phyloP scores from a whole-genome alignment of 2,329 filamentous ascomycete species.

The Alternaria viburni region DNA sequence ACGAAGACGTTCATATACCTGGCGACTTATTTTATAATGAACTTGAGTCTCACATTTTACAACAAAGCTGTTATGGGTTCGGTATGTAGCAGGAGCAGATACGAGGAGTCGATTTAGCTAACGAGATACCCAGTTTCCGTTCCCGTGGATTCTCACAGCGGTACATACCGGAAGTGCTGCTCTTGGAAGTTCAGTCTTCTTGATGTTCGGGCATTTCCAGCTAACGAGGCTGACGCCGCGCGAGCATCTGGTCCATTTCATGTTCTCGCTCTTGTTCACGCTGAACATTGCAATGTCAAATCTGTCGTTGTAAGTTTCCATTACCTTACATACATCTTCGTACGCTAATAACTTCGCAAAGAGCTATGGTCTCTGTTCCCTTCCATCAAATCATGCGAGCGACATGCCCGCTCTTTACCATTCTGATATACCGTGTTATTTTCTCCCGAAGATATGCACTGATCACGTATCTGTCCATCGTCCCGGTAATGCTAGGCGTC shows the following conservation, averaged over 20 bases:
- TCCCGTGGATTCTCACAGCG: constrained; percentile 2
- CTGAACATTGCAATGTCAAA: constrained; percentile 5
- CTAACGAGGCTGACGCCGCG: not conserved
- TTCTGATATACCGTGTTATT: not conserved
- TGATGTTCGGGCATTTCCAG: not conserved
- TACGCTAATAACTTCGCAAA: not conserved
- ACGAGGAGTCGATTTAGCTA: not conserved
- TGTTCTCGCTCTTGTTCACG: constrained; percentile 4
- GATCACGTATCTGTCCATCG: constrained; percentile 3
- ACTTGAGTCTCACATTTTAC: constrained; percentile 3
- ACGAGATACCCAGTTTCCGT: not conserved
- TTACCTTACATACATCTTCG: not conserved
- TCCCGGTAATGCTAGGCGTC: constrained; percentile 3
- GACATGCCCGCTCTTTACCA: constrained; percentile 4
- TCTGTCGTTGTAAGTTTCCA: not conserved
- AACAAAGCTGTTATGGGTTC: constrained; percentile 7
- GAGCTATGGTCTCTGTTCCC: constrained; percentile 1
- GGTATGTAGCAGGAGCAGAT: not conserved
- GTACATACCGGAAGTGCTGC: constrained; percentile 3
- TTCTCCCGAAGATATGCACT: not conserved
- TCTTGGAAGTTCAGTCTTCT: not conserved
- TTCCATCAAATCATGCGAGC: constrained; percentile 5
- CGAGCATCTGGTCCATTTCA: constrained; percentile 1
- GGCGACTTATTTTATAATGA: constrained; percentile 1
- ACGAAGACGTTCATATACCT: not conserved